These are phyloP conservation scores for Exophiala mesophila DNA, from an alignment of 2,329 filamentous ascomycete genomes.

Conservation along the genomic window DNA sequence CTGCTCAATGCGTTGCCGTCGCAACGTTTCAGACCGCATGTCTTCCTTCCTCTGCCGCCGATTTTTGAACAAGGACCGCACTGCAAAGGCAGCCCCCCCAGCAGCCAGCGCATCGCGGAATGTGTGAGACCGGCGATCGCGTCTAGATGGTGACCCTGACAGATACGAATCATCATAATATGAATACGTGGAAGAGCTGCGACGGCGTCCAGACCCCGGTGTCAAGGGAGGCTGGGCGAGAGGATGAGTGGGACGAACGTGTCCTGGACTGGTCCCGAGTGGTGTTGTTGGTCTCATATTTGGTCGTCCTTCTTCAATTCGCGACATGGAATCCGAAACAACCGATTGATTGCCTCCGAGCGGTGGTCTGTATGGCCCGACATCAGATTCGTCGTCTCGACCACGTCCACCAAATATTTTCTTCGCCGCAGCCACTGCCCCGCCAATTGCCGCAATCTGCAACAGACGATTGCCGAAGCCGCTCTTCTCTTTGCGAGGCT, in stretches of 20 bases:
- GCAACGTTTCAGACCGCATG: constrained; percentile 54
- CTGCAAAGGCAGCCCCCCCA: constrained; percentile 59
- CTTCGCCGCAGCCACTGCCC: constrained; percentile 58
- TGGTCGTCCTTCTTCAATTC: constrained; percentile 51
- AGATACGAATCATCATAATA: constrained; percentile 40
- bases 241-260: constrained; percentile 27
- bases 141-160: constrained; percentile 31
- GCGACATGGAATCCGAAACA: constrained; percentile 43
- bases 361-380: constrained; percentile 49
- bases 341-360: constrained; percentile 44
- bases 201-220: constrained; percentile 25
- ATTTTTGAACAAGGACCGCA: constrained; percentile 57
- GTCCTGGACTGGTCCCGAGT: constrained; percentile 33
- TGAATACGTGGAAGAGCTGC: constrained; percentile 30
- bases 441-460: constrained; percentile 57
- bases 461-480: constrained; percentile 60
- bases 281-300: constrained; percentile 40
- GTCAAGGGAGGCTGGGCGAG: constrained; percentile 29
- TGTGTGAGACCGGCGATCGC: constrained; percentile 43
- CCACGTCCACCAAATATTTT: constrained; percentile 56
- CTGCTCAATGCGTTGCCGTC: constrained; percentile 48
- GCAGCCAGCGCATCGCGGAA: constrained; percentile 60
- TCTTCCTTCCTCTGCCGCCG: constrained; percentile 53
- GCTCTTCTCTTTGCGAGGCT: constrained; percentile 34
- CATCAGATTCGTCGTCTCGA: constrained; percentile 49